phyloP scores from a whole-genome alignment of 495 filamentous ascomycete species.

The Acidomyces sp. region DNA sequence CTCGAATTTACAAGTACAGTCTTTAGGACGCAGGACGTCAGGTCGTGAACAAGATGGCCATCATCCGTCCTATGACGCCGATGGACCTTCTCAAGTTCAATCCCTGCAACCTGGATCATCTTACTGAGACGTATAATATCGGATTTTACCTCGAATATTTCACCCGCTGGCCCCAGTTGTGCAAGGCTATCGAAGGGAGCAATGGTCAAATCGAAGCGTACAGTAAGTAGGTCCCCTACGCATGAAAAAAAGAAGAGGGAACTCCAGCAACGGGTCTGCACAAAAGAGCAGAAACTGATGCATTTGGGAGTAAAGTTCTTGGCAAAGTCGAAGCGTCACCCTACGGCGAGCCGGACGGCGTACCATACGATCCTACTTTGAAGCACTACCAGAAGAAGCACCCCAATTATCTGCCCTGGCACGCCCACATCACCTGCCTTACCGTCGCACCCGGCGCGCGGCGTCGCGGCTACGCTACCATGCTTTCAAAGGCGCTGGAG shows the following conservation, averaged over 20 bases:
- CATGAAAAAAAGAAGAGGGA: not conserved
- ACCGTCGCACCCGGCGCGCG: conserved; percentile 81
- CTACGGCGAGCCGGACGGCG: conserved; percentile 39
- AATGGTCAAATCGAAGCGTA: conserved; percentile 77
- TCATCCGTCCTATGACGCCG: conserved; percentile 55
- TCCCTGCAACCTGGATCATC: conserved; percentile 69
- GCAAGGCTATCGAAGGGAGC: conserved; percentile 46
- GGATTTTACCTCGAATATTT: conserved; percentile 63
- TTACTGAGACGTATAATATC: conserved; percentile 93
- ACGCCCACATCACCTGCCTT: conserved; percentile 92
- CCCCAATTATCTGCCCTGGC: conserved; percentile 80
- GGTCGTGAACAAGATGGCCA: conserved; percentile 8
- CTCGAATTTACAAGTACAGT: too few species aligned
- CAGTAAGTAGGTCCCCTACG: conserved; percentile 48
- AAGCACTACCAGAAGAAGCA: conserved; percentile 23
- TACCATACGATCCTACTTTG: conserved; percentile 46
- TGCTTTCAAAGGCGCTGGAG: conserved; percentile 67
- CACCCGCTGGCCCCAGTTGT: not conserved
- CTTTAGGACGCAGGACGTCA: too few species aligned
- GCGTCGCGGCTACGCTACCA: conserved; percentile 70
- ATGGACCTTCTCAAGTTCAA: conserved; percentile 75
- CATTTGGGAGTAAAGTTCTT: conserved; percentile 51
- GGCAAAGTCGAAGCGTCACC: conserved; percentile 89
- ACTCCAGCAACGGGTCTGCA: not conserved
- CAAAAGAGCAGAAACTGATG: conserved; percentile 1